Conservation (phyloP, 495 filamentous ascomycete species). For the Podospora pseudoanserina region DNA sequence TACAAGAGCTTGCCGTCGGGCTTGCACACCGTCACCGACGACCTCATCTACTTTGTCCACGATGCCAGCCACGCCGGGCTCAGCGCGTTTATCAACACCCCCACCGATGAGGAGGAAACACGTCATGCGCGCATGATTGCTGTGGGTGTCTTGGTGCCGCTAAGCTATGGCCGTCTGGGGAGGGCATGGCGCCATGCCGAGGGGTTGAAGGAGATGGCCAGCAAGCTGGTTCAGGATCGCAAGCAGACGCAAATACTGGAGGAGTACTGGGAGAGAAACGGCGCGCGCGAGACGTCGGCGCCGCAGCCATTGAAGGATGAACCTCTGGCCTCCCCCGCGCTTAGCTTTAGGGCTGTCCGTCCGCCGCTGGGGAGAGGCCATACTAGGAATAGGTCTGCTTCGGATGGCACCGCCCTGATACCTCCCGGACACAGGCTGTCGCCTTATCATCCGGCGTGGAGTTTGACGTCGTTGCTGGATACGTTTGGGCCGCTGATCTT, state of each 20-base stretch:
- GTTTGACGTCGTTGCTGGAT: constrained; percentile 70
- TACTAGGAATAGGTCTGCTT: constrained; percentile 54
- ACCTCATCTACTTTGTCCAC: constrained; percentile 92
- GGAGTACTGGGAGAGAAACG: constrained; percentile 73
- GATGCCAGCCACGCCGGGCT: constrained; percentile 73
- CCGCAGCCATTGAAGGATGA: constrained; percentile 52
- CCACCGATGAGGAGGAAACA: constrained; percentile 67
- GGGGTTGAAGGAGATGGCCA: constrained; percentile 68
- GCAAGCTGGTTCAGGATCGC: constrained; percentile 51
- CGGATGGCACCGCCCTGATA: constrained; percentile 59
- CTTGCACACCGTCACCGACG: constrained; percentile 80
- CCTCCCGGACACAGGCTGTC: constrained; percentile 68
- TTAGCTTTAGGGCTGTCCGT: constrained; percentile 31
- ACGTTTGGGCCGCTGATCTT: constrained; percentile 88
- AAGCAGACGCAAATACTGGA: constrained; percentile 60
- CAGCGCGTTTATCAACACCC: constrained; percentile 85
- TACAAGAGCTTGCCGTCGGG: constrained; percentile 93
- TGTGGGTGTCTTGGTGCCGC: constrained; percentile 80
- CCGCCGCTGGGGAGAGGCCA: constrained; percentile 40
- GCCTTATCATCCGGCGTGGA: constrained; percentile 79
- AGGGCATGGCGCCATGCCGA: constrained; percentile 86
- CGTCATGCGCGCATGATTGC: constrained; percentile 91
- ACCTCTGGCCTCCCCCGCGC: constrained; percentile 50
- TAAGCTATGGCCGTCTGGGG: constrained; percentile 82
- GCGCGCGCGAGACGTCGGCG: constrained; percentile 46